These are phyloP conservation scores for Linum lewisii DNA, from an alignment of 345 rosid genomes.

Conservation along the genomic window DNA sequence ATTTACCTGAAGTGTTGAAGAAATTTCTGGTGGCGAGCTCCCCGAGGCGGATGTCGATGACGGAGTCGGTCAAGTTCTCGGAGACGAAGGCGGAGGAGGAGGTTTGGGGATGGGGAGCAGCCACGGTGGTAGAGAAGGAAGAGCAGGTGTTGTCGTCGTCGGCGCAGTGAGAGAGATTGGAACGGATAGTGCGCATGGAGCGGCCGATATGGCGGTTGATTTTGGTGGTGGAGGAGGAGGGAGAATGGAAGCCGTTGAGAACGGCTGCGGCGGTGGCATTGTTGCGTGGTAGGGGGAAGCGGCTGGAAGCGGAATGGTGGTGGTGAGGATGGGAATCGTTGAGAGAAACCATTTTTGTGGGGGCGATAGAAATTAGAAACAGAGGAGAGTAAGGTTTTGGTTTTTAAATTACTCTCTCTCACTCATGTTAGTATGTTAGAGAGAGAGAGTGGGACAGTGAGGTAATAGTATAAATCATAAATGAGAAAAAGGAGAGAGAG, in stretches of 20 bases:
- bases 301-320: conserved; percentile 27
- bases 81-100: conserved; percentile 21
- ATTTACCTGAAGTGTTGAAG: conserved; percentile 13
- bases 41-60: conserved; percentile 79
- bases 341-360: conserved; percentile 49
- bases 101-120: neutral
- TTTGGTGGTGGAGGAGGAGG: conserved; percentile 25
- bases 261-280: conserved; percentile 23
- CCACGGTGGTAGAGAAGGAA: conserved; percentile 27
- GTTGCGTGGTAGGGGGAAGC: conserved; percentile 44
- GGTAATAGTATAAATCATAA: neutral
- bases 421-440: too few species aligned
- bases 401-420: conserved; percentile 16
- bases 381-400: neutral
- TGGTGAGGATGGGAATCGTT: conserved; percentile 43
- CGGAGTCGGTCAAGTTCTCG: conserved; percentile 73
- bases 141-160: conserved; percentile 27
- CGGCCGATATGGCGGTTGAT: conserved; percentile 57
- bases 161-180: conserved; percentile 43
- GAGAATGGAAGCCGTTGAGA: too few species aligned
- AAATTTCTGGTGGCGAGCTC: conserved; percentile 47
- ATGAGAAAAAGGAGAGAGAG: conserved; percentile 7
- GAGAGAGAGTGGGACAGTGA: neutral
- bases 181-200: conserved; percentile 87
- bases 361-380: neutral